A percentile compares a stretch with the other conserved stretches of the same genome.
Evolutionary conservation across 441 rosid species (phyloP).

Genomic region (Jatropha multifida): DNA sequence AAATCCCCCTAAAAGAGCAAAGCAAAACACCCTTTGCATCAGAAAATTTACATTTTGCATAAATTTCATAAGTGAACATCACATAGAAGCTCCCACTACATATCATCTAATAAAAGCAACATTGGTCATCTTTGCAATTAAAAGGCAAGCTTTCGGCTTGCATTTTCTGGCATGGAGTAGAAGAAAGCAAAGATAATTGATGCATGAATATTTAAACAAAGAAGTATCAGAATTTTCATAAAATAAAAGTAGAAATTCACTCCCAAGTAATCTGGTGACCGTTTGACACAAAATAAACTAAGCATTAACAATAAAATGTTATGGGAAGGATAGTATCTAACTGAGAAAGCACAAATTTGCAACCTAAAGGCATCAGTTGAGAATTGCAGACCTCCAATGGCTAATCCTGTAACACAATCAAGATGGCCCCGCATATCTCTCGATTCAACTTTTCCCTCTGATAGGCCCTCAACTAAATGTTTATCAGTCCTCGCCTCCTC

Average conservation of each 20-base stretch:
- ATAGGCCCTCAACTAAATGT: slow-evolving; percentile 44
- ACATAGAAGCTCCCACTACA: background rate
- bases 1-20: slow-evolving; percentile 60
- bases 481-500: slow-evolving; percentile 29
- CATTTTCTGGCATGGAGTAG: slow-evolving; percentile 8
- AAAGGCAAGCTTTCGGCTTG: background rate
- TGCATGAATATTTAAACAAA: background rate
- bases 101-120: background rate
- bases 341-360: background rate
- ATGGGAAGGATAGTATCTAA: background rate
- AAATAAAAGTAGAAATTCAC: background rate
- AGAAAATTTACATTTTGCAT: background rate
- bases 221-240: background rate
- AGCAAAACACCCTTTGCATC: slow-evolving; percentile 8
- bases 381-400: slow-evolving; percentile 65
- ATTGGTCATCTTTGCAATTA: background rate
- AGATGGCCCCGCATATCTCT: slow-evolving; percentile 70
- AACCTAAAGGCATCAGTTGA: slow-evolving; percentile 7
- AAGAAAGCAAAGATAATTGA: background rate
- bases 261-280: background rate
- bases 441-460: slow-evolving; percentile 47
- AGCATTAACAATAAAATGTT: background rate
- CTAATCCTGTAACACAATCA: slow-evolving; percentile 73
- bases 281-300: background rate
- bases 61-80: background rate